Evolutionary conservation across 768 basidiomycete genomes (phyloP).

Genomic region (Boletus patriciae): DNA sequence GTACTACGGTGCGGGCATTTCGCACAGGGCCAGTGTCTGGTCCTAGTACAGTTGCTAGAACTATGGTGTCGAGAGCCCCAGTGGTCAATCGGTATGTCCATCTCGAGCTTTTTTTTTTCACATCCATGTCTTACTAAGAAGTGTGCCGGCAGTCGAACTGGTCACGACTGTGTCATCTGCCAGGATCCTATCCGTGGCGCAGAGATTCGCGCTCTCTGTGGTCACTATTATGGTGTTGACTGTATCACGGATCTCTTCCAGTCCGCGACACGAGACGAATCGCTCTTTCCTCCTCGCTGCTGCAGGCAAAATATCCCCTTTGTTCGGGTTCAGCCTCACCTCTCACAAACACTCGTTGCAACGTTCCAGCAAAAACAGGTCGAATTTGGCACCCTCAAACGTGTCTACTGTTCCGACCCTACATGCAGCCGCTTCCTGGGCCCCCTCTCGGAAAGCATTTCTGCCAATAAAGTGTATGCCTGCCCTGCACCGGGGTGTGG

Average conservation of each 20-base stretch:
- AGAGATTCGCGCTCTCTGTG: slow-evolving; percentile 34
- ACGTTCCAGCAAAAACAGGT: slow-evolving; percentile 26
- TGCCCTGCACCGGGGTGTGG: slow-evolving; percentile 23
- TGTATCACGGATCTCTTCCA: slow-evolving; percentile 39
- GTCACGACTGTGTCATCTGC: slow-evolving; percentile 38
- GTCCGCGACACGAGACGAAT: slow-evolving; percentile 37
- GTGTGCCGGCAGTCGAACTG: slow-evolving; percentile 17
- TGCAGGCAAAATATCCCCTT: slow-evolving; percentile 35
- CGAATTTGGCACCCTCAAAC: slow-evolving; percentile 36
- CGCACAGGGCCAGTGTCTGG: not conserved
- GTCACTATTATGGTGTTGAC: slow-evolving; percentile 36
- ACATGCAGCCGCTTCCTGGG: slow-evolving; percentile 40
- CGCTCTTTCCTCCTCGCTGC: slow-evolving; percentile 43
- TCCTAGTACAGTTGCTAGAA: not conserved
- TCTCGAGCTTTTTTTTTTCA: not conserved
- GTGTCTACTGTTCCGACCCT: slow-evolving; percentile 40
- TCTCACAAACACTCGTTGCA: slow-evolving; percentile 19
- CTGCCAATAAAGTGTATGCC: slow-evolving; percentile 21
- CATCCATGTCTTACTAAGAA: not conserved
- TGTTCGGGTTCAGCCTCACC: slow-evolving; percentile 22
- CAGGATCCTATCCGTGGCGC: slow-evolving; percentile 31
- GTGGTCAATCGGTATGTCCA: slow-evolving; percentile 16
- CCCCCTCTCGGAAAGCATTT: slow-evolving; percentile 25
- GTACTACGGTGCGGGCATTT: too few relatives aligned
- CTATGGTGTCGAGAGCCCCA: not conserved